Percentiles rank a stretch among this genome's conserved stretches.
Conservation (phyloP, 2,329 filamentous ascomycete species). For the Zymoseptoria crescenta region DNA sequence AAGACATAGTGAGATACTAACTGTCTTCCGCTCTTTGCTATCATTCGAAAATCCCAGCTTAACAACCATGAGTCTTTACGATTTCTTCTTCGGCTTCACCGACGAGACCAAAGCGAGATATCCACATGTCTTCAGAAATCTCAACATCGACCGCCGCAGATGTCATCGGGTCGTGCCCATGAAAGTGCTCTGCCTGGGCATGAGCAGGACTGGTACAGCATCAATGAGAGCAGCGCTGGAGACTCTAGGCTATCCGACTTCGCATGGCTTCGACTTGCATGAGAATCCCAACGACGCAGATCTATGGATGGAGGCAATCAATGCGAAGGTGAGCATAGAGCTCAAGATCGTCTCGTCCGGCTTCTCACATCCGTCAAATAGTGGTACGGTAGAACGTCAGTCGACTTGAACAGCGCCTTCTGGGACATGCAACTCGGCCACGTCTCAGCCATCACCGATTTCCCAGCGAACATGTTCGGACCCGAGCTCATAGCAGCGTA, state of each 20-base stretch:
- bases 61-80: not conserved
- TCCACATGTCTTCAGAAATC: slow-evolving; percentile 43
- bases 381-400: slow-evolving; percentile 7
- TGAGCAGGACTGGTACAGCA: slow-evolving; percentile 19
- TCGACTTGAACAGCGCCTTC: slow-evolving; percentile 5
- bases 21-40: not conserved
- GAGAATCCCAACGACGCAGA: slow-evolving; percentile 52
- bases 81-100: slow-evolving; percentile 15
- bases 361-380: not conserved
- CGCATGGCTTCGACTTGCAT: slow-evolving; percentile 18
- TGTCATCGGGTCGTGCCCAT: slow-evolving; percentile 38
- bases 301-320: slow-evolving; percentile 60
- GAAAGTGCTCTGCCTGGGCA: slow-evolving; percentile 17
- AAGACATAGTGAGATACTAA: not conserved
- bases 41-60: not conserved
- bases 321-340: slow-evolving; percentile 37
- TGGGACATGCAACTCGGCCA: slow-evolving; percentile 29
- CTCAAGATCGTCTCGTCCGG: not conserved
- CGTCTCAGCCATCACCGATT: slow-evolving; percentile 27
- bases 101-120: slow-evolving; percentile 25
- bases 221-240: slow-evolving; percentile 17
- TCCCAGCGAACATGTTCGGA: slow-evolving; percentile 27
- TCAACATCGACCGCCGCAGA: slow-evolving; percentile 57
- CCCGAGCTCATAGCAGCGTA: slow-evolving; percentile 29
- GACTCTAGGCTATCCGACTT: slow-evolving; percentile 16